Percentiles rank a stretch among this genome's conserved stretches.
Evolutionary conservation across 192 early-diverging fungal species (phyloP).

Genomic region (Coemansia sp.): DNA sequence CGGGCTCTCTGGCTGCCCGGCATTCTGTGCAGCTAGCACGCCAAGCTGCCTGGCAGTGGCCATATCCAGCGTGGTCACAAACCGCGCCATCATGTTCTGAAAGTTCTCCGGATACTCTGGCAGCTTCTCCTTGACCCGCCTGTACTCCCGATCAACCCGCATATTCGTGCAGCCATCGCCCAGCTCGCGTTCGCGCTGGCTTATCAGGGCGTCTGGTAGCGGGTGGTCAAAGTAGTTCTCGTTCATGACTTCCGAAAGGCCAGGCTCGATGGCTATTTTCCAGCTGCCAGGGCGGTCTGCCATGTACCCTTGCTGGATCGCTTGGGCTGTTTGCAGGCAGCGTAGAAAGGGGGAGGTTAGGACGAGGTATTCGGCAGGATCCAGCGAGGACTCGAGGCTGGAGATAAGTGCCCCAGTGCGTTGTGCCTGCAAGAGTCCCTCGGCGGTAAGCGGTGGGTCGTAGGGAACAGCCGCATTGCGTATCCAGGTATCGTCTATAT

Average conservation of each 20-base stretch:
- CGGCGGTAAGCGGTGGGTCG: constrained; percentile 42
- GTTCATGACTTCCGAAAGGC: constrained; percentile 46
- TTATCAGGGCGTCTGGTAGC: constrained; percentile 31
- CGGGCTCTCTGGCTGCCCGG: no score
- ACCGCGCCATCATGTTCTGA: constrained; percentile 46
- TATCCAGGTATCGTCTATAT: constrained; percentile 44
- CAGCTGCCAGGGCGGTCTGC: neutral
- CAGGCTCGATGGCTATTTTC: constrained; percentile 35
- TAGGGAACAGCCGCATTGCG: constrained; percentile 21
- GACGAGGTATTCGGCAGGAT: constrained; percentile 16
- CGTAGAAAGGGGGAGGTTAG: constrained; percentile 48
- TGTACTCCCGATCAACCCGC: constrained; percentile 14
- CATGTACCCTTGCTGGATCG: constrained; percentile 23
- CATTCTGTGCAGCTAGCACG: neutral
- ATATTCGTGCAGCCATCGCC: constrained; percentile 11
- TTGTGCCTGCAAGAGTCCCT: constrained; percentile 28
- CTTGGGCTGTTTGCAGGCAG: constrained; percentile 40
- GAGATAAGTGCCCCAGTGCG: constrained; percentile 31
- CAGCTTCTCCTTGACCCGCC: constrained; percentile 2
- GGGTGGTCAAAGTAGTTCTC: constrained; percentile 38
- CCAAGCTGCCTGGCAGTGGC: constrained; percentile 10
- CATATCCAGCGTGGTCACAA: constrained; percentile 31
- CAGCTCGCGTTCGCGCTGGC: constrained; percentile 9
- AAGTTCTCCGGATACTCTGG: constrained; percentile 43
- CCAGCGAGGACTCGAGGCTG: constrained; percentile 15